Evolutionary conservation across 805 yeast species (phyloP).

Genomic region (Cyberlindnera samutprakarnensis): DNA sequence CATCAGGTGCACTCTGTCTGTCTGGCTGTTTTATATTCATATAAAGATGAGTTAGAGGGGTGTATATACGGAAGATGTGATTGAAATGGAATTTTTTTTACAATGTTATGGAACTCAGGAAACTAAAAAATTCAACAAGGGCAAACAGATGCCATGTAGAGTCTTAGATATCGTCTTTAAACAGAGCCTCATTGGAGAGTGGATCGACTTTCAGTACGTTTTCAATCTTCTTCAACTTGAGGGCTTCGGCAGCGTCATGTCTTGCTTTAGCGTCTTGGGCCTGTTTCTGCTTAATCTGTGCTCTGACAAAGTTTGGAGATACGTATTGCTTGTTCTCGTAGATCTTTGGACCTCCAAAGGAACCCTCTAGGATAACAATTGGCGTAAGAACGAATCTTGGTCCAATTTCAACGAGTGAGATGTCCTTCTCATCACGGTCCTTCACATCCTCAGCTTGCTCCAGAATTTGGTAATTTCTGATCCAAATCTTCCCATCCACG

Average conservation of each 20-base stretch:
- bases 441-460: conserved; percentile 51
- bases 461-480: conserved; percentile 86
- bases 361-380: conserved; percentile 88
- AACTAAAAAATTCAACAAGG: too few species aligned
- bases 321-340: conserved; percentile 96
- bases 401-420: conserved; percentile 88
- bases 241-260: conserved; percentile 68
- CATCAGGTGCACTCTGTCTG: too few species aligned
- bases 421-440: conserved; percentile 48
- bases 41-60: too few species aligned
- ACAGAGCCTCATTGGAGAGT: conserved; percentile 67
- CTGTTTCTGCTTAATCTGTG: conserved; percentile 72
- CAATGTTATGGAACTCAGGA: too few species aligned
- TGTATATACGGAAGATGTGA: too few species aligned
- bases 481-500: conserved; percentile 92
- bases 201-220: conserved; percentile 75
- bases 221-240: conserved; percentile 71
- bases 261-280: conserved; percentile 76
- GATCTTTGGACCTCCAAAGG: conserved; percentile 96
- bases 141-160: not conserved
- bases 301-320: conserved; percentile 90
- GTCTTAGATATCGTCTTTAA: conserved; percentile 34
- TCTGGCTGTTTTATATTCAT: too few species aligned
- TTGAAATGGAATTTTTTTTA: too few species aligned
- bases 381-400: conserved; percentile 93